These are phyloP conservation scores for Alternaria burnsii DNA, from an alignment of 2,329 filamentous ascomycete genomes.

Conservation along the genomic window DNA sequence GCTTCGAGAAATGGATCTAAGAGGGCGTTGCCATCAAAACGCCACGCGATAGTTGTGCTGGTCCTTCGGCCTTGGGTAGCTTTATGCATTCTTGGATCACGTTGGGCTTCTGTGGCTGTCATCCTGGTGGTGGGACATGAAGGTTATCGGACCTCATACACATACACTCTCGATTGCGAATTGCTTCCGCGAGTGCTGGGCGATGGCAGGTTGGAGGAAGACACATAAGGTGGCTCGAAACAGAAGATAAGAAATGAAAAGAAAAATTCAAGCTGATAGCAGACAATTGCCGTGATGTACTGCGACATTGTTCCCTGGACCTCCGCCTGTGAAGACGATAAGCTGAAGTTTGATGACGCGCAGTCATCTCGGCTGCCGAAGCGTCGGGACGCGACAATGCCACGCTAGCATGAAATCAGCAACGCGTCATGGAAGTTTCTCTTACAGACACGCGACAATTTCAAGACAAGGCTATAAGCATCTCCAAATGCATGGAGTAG, in stretches of 20 bases:
- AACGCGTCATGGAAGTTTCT: not conserved
- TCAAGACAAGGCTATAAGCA: not conserved
- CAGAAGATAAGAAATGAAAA: not conserved
- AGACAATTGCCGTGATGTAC: not conserved
- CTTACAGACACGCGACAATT: not conserved
- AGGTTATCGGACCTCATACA: not conserved
- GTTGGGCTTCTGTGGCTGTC: not conserved
- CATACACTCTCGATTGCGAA: not conserved
- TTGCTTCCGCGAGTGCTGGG: not conserved
- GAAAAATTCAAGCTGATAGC: not conserved
- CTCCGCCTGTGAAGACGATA: not conserved
- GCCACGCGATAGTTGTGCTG: not conserved
- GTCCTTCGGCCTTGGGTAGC: not conserved
- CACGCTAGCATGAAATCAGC: not conserved
- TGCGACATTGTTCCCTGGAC: not conserved
- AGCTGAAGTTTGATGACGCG: not conserved
- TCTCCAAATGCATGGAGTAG: not conserved
- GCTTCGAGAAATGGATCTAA: constrained; percentile 3
- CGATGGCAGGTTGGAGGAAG: not conserved
- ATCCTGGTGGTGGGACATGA: not conserved
- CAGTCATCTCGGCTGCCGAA: not conserved
- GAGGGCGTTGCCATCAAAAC: not conserved
- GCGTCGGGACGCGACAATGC: not conserved
- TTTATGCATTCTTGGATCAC: not conserved
- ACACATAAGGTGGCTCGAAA: not conserved